Base-by-base conservation (phyloP, 2,329 filamentous ascomycete genomes). In the Penicillium corylophilum region DNA sequence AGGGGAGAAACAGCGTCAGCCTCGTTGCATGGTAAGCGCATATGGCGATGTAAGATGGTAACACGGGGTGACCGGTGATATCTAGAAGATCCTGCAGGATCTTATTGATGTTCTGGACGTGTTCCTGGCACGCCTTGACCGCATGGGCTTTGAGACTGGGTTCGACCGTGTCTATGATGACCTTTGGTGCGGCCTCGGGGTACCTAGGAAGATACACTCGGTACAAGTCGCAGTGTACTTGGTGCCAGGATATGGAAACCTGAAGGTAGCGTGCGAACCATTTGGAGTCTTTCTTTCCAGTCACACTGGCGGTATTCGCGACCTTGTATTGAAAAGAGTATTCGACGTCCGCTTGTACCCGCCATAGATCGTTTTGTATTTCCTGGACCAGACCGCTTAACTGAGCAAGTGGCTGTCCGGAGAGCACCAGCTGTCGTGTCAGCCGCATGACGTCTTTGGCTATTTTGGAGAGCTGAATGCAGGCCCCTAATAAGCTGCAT, bases 191-290 rank as follows among this genome's bases (percentile, higher is more conserved):
- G 5, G 53, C 50, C 12, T 50, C 53, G 4, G 46, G 46, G 38
- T 53, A 55, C 5, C 33, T 26, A 5, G 53, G 43, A 10, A 58
- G 50, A 35, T 54, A 58, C 5, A 58, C 36, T 2, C 55, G 45
- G 22, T 58, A 58, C 15, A 58, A 28, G 28, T 58, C 55, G 33
- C 53, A 58, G 20, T 58, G 53, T 1, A 48, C 48, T 15, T 55
- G 50, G 24, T 58, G 53, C 55, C 55, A 58, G 8, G 46, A 48
- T n/a, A 47, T 44, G 2, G 50, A 45, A 10, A 55, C 48, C 12
- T 54, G 51, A 9, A 56, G 51, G 24, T 46, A 47, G 15, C 55
- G 53, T n/a, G 46, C 29, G 12, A 58, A 53, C 55, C 55, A 58
- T 8, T 48, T 48, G 5, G 51, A 51, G 26, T 29, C 13, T 4